Percentiles rank a stretch among this genome's conserved stretches.
Conservation (phyloP, 1,284 basidiomycete genomes). For the Exsudoporus floridanus region DNA sequence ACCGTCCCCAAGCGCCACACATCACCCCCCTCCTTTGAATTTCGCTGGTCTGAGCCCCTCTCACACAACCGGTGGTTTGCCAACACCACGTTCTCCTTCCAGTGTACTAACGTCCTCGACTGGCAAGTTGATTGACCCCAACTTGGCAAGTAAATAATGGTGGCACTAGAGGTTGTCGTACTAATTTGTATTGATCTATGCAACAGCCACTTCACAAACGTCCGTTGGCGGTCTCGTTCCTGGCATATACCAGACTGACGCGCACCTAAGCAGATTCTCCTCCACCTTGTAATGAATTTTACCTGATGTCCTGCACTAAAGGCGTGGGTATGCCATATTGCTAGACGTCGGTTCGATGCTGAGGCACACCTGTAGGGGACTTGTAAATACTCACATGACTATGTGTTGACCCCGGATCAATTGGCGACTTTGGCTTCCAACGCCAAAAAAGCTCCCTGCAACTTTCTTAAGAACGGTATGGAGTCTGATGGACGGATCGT, state of each 20-base stretch:
- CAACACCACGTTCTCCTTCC: conserved; percentile 55
- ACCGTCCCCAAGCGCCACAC: conserved; percentile 27
- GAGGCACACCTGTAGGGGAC: conserved; percentile 44
- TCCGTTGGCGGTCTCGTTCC: conserved; percentile 26
- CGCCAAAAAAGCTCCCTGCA: conserved; percentile 80
- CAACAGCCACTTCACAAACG: conserved; percentile 53
- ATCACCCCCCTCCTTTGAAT: conserved; percentile 47
- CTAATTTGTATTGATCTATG: conserved; percentile 13
- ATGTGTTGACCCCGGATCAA: conserved; percentile 65
- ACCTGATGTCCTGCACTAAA: conserved; percentile 77
- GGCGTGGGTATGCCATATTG: conserved; percentile 48
- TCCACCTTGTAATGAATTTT: conserved; percentile 78
- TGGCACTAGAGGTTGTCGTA: conserved; percentile 8
- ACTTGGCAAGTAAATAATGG: conserved; percentile 42
- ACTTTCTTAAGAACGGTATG: conserved; percentile 72
- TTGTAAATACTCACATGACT: conserved; percentile 81
- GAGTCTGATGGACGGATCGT: not conserved
- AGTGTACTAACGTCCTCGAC: conserved; percentile 30
- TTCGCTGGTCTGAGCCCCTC: conserved; percentile 39
- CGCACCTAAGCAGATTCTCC: conserved; percentile 40
- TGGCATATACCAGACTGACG: conserved; percentile 11
- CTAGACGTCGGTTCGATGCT: conserved; percentile 7
- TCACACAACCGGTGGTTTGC: conserved; percentile 50
- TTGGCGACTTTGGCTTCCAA: conserved; percentile 61
- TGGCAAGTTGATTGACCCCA: conserved; percentile 52